Evolutionary conservation across 768 basidiomycete genomes (phyloP).

Genomic region (Mycena vitilis): DNA sequence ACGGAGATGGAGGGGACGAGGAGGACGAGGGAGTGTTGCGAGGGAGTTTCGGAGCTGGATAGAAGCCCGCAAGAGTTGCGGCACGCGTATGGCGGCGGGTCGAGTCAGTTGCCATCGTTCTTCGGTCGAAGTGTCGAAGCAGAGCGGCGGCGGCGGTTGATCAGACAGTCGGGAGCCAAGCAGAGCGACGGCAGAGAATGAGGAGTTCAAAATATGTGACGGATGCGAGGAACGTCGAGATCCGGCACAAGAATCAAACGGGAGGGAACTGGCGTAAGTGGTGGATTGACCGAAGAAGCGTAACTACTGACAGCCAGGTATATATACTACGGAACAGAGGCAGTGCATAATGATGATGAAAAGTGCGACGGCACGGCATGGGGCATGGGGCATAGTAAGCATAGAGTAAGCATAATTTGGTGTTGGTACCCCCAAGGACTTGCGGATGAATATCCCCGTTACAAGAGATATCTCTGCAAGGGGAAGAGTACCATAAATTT

Average conservation of each 20-base stretch:
- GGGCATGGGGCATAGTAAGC: neutral
- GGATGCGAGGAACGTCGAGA: neutral
- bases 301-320: no score
- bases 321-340: neutral
- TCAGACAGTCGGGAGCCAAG: neutral
- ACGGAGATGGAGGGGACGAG: neutral
- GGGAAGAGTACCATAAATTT: no score
- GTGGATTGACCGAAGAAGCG: no score
- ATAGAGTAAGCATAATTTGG: neutral
- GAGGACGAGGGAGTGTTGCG: neutral
- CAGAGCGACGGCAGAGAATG: neutral
- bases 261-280: no score
- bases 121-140: neutral
- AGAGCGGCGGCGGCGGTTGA: neutral
- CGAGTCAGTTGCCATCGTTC: conserved; percentile 1
- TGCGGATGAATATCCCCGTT: no score
- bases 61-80: conserved; percentile 7
- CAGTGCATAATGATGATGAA: neutral
- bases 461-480: no score
- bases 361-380: neutral
- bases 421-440: no score
- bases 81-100: conserved; percentile 6
- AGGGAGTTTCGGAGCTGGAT: neutral
- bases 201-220: conserved; percentile 6
- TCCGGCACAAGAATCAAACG: neutral